Base-by-base conservation (phyloP, 129 eudicot genomes). In the Artemisia annua region DNA sequence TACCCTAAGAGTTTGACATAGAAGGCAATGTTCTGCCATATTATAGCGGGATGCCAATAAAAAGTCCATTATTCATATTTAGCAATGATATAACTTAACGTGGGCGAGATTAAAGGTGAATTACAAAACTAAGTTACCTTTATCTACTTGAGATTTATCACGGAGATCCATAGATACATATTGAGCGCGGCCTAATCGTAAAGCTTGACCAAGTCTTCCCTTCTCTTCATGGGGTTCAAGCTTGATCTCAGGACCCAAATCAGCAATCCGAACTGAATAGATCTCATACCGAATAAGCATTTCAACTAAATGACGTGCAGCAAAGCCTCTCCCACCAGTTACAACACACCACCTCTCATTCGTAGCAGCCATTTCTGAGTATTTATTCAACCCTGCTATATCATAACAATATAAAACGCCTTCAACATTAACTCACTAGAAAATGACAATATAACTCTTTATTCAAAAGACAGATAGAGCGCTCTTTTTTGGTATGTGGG, bases 301-400 rank as follows among this genome's bases (percentile, higher is more conserved):
- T 67, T 77, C 87, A 72, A 93, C 98, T 84, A 93, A 65, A 81
- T 93, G 92, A 12, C 98, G 82, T 17, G 98, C 98, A n/a, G 96
- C 98, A 65, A 93, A 93, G 22, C 98, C 98, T 71, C 98, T 79
- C 65, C 98, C 98, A 10, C 98, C 98, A 7, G 98, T 90, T 62
- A 93, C 98, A 67, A 93, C 85, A 79, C 97, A 93, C 98, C 97
- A 93, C 60, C 89, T 80, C 86, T 84, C 96, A 77, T 78, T 84
- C 18, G 68, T 59, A 64, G 70, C 84, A 32, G 72, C 71, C 87
- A 84, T 87, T 76, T 69, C 71, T 53, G 22, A 72, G 51, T 48
- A 60, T 15, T 18, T 16, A 68, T 76, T 53, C 17, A 1, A 53
- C 72, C 82, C 77, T 63, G 14, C 44, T 43, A 70, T 63, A 54